Percentiles rank a stretch among this genome's conserved stretches.
Conservation (phyloP, 1,284 basidiomycete species). For the Cutaneotrichosporon cavernicola region DNA sequence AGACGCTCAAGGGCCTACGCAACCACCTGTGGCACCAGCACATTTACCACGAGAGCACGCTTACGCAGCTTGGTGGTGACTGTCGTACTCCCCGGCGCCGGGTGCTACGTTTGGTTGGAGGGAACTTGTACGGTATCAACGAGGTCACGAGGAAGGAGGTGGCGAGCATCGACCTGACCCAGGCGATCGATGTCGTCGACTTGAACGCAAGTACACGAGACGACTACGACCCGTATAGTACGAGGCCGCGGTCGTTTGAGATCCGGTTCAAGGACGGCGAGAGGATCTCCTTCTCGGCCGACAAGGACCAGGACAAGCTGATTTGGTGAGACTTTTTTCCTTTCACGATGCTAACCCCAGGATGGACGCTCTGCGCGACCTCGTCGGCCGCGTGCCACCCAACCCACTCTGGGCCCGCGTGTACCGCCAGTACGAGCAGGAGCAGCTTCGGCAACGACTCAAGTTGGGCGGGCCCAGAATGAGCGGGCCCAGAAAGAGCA, state of each 20-base stretch:
- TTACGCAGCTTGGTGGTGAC: slow-evolving; percentile 95
- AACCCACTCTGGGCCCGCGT: slow-evolving; percentile 89
- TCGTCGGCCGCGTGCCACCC: slow-evolving; percentile 81
- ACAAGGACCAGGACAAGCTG: slow-evolving; percentile 81
- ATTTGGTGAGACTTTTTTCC: slow-evolving; percentile 65
- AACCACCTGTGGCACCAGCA: slow-evolving; percentile 89
- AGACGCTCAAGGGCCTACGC: slow-evolving; percentile 82
- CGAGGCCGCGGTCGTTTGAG: slow-evolving; percentile 73
- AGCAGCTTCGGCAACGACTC: neutral
- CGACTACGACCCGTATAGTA: slow-evolving; percentile 65
- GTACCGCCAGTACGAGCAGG: slow-evolving; percentile 49
- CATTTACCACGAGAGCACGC: slow-evolving; percentile 83
- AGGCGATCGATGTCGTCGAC: slow-evolving; percentile 75
- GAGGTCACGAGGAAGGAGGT: slow-evolving; percentile 90
- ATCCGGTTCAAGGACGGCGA: slow-evolving; percentile 76
- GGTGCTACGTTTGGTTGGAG: slow-evolving; percentile 79
- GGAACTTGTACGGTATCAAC: slow-evolving; percentile 84
- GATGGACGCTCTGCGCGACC: slow-evolving; percentile 73
- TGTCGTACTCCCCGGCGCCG: slow-evolving; percentile 87
- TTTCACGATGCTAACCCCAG: slow-evolving; percentile 53
- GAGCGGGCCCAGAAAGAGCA: neutral
- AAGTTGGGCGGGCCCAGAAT: neutral
- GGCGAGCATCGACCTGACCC: slow-evolving; percentile 84
- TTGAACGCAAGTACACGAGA: slow-evolving; percentile 52
- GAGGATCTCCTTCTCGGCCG: slow-evolving; percentile 85